Evolutionary conservation across 1,284 basidiomycete species (phyloP).

Genomic region (Ustilago nuda): DNA sequence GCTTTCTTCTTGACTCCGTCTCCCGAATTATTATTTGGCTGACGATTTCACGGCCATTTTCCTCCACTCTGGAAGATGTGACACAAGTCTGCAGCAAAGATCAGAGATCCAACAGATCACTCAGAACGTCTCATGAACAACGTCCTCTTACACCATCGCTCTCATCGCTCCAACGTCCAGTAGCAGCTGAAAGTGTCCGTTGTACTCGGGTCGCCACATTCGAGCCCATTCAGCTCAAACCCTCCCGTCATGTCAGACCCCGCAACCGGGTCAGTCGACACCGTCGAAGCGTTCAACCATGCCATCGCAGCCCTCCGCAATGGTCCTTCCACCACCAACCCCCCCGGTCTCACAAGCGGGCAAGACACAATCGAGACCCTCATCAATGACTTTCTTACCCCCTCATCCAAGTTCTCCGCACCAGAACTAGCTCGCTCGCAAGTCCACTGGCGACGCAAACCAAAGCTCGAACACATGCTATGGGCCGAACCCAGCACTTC

Average conservation of each 20-base stretch:
- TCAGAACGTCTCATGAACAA: background rate
- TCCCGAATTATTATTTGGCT: conserved; percentile 10
- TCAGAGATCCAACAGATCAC: background rate
- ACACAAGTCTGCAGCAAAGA: conserved; percentile 20
- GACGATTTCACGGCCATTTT: conserved; percentile 5
- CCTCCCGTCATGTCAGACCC: conserved; percentile 18
- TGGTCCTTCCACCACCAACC: background rate
- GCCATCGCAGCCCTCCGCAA: conserved; percentile 30
- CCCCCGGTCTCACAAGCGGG: background rate
- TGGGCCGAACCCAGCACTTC: conserved; percentile 54
- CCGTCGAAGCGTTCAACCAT: conserved; percentile 34
- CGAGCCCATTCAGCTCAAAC: background rate
- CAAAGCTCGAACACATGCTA: conserved; percentile 54
- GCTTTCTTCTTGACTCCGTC: conserved; percentile 13
- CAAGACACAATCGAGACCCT: conserved; percentile 25
- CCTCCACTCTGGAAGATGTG: conserved; percentile 20
- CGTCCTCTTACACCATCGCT: background rate
- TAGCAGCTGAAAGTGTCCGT: too few relatives aligned
- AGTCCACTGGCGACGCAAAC: conserved; percentile 47
- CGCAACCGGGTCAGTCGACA: background rate
- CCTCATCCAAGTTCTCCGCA: conserved; percentile 20
- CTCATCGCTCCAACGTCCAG: too few relatives aligned
- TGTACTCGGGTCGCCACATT: background rate
- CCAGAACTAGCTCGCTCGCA: conserved; percentile 36
- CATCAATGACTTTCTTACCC: conserved; percentile 36